Evolutionary conservation across 495 filamentous ascomycete species (phyloP).

Genomic region (Daldinia childiae): DNA sequence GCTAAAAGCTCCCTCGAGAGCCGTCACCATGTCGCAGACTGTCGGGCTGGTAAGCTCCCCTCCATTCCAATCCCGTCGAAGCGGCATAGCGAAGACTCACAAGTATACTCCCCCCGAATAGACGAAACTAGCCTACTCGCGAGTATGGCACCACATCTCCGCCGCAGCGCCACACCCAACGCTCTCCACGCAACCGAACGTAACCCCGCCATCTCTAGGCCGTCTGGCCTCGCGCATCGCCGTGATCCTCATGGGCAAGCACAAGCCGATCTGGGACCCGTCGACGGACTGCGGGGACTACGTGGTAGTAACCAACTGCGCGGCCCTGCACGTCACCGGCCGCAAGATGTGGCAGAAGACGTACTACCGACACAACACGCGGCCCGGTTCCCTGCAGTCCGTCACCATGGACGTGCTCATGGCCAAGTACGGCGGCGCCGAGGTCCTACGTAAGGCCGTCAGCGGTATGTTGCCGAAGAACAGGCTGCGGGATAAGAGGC

Average conservation of each 20-base stretch:
- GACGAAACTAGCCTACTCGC: slow-evolving; percentile 96
- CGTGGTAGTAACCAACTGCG: slow-evolving; percentile 90
- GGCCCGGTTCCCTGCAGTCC: slow-evolving; percentile 83
- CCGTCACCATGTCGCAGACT: slow-evolving; percentile 70
- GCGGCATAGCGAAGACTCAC: slow-evolving; percentile 10
- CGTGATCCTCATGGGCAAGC: slow-evolving; percentile 94
- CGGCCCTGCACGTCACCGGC: slow-evolving; percentile 85
- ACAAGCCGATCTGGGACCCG: slow-evolving; percentile 98
- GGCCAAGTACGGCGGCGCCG: slow-evolving; percentile 91
- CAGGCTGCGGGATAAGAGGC: slow-evolving; percentile 79
- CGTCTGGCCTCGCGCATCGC: slow-evolving; percentile 93
- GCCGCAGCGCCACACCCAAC: slow-evolving; percentile 64
- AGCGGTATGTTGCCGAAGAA: slow-evolving; percentile 99
- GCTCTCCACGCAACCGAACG: slow-evolving; percentile 64
- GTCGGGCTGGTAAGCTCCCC: slow-evolving; percentile 67
- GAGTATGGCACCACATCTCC: slow-evolving; percentile 91
- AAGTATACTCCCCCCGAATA: slow-evolving; percentile 47
- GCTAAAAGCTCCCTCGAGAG: slow-evolving; percentile 42
- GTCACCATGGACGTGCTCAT: slow-evolving; percentile 96
- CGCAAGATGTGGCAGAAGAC: slow-evolving; percentile 92
- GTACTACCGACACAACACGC: slow-evolving; percentile 93
- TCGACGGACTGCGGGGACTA: slow-evolving; percentile 99
- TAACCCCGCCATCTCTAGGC: slow-evolving; percentile 77
- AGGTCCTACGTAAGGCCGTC: slow-evolving; percentile 91
- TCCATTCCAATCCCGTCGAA: not conserved